These are phyloP conservation scores for Parastagonospora avenae DNA, from an alignment of 2,329 filamentous ascomycete genomes.

Conservation along the genomic window DNA sequence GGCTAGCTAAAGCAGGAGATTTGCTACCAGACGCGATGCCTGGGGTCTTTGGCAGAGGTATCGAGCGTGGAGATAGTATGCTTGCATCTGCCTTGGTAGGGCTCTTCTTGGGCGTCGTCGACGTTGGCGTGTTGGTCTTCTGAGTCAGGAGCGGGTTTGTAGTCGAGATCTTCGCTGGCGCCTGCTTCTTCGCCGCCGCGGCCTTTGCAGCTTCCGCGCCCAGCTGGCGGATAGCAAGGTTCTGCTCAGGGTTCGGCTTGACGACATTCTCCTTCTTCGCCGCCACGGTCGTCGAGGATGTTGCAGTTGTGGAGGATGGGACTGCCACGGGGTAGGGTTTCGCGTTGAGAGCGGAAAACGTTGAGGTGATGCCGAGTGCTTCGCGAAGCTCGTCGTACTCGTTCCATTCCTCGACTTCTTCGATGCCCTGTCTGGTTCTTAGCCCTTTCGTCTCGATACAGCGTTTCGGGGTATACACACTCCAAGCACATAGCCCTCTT, in stretches of 20 bases:
- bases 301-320: background rate
- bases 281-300: slow-evolving; percentile 11
- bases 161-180: slow-evolving; percentile 39
- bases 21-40: slow-evolving; percentile 4
- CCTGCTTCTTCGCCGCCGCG: slow-evolving; percentile 43
- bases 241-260: slow-evolving; percentile 30
- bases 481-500: slow-evolving; percentile 82
- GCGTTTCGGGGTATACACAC: slow-evolving; percentile 60
- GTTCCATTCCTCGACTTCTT: slow-evolving; percentile 98
- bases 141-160: slow-evolving; percentile 43
- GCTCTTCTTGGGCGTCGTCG: slow-evolving; percentile 35
- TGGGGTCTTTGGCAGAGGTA: slow-evolving; percentile 35
- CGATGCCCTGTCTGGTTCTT: slow-evolving; percentile 70
- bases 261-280: slow-evolving; percentile 33
- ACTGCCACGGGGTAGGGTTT: slow-evolving; percentile 19
- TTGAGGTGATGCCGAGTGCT: slow-evolving; percentile 64
- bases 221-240: slow-evolving; percentile 44
- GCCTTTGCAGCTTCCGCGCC: slow-evolving; percentile 45
- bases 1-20: slow-evolving; percentile 15
- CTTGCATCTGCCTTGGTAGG: slow-evolving; percentile 17
- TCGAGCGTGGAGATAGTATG: slow-evolving; percentile 30
- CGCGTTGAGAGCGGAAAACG: slow-evolving; percentile 40
- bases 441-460: background rate
- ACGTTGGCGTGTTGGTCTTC: slow-evolving; percentile 37
- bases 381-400: slow-evolving; percentile 95